Evolutionary conservation across 2,329 filamentous ascomycete species (phyloP), one percentile per base, ranked within the genome.

Genomic region (Sclerotinia minor): DNA sequence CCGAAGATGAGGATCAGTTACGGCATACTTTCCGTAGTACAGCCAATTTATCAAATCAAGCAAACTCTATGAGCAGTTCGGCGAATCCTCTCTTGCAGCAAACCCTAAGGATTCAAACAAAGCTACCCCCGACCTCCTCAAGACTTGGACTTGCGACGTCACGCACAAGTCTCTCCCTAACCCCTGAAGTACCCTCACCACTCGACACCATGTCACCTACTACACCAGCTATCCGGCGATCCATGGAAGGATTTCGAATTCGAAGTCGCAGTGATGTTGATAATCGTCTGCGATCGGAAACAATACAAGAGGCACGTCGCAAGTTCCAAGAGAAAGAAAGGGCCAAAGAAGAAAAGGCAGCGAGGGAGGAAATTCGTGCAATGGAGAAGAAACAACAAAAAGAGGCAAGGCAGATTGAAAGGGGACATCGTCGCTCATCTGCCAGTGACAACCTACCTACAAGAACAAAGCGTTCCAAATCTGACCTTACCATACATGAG

Each of bases 281-380:
- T 73, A 82, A 83, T 7, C 81, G 79, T 17, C 80, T 81, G 0
- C 84, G 84, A 38, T 79, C 83, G 63, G 85, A 87, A 69, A 84
- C 86, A 53, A 84, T 89, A 45, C 83, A 84, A 55, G 83, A 84
- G 73, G 87, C 86, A 5, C 85, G 87, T 65, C 84, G 85, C 72
- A 87, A 85, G 73, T 89, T 89, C 70, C 83, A 87, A 74, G 84
- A 87, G 74, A 86, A 84, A 75, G 86, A 89, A 76, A 81, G 81
- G 21, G 79, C 79, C 65, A 89, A 89, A 77, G 83, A 88, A 47
- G 86, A 88, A 74, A 88, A 87, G 74, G 85, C 85, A 60, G 85
- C 84, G 21, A 83, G 83, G 17, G 84, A 87, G 72, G 82, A 87
- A 79, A 81, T 84, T 68, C 82, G 81, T 70, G 86, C 84, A 69